phyloP scores from a whole-genome alignment of 257 asterid genomes.

The Solanum raphanifolium region DNA sequence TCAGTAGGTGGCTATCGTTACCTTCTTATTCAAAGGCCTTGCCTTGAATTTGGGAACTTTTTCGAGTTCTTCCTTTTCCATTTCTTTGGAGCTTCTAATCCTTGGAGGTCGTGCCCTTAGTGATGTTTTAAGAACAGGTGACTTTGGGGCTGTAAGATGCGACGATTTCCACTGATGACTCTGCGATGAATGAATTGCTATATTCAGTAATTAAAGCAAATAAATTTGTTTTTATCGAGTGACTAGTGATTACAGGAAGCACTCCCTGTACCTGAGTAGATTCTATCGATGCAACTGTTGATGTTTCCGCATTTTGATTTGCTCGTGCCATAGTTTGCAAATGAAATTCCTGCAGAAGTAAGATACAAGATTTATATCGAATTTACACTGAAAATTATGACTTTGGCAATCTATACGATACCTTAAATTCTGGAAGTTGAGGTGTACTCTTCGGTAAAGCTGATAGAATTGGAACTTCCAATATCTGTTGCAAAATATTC shows the following conservation, averaged over 20 bases:
- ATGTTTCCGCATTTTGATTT: conserved; percentile 56
- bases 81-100: conserved; percentile 56
- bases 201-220: background rate
- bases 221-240: background rate
- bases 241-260: background rate
- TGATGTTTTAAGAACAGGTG: conserved; percentile 75
- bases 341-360: conserved; percentile 68
- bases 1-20: background rate
- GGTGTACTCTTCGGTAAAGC: conserved; percentile 64
- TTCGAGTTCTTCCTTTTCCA: conserved; percentile 67
- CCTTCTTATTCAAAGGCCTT: conserved; percentile 88
- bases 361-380: background rate
- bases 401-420: background rate
- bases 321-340: conserved; percentile 88
- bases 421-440: conserved; percentile 84
- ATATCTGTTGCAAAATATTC: conserved; percentile 29
- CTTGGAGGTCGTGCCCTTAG: conserved; percentile 78
- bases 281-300: conserved; percentile 55
- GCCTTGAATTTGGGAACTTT: conserved; percentile 79
- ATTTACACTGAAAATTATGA: background rate
- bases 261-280: conserved; percentile 34
- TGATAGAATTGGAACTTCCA: conserved; percentile 54
- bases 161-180: conserved; percentile 47
- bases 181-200: conserved; percentile 22
- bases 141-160: conserved; percentile 71